Evolutionary conservation across 225 moss, liverwort and hornwort genomes (phyloP).

Genomic region (Sphagnum tenellum): DNA sequence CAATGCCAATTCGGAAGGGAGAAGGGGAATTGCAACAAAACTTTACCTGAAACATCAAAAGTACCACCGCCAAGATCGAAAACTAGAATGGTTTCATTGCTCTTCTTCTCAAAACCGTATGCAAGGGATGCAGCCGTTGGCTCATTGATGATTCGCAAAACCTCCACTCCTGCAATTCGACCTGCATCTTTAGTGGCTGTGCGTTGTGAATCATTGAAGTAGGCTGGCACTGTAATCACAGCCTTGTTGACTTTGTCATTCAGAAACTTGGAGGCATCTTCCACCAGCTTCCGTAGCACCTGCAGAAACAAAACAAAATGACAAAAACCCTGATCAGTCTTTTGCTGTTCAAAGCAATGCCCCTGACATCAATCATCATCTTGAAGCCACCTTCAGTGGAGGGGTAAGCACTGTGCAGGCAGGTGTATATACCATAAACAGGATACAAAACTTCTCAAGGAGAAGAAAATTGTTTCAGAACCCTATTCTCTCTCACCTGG

Average conservation of each 20-base stretch:
- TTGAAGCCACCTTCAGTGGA: too few relatives aligned
- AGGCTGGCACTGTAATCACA: constrained; percentile 60
- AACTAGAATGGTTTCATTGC: constrained; percentile 82
- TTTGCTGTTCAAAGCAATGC: too few relatives aligned
- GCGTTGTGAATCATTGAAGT: constrained; percentile 67
- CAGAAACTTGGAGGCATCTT: constrained; percentile 48
- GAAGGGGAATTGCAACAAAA: not conserved
- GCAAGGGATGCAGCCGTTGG: constrained; percentile 89
- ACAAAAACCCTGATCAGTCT: too few relatives aligned
- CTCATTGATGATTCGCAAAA: constrained; percentile 93
- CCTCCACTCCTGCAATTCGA: constrained; percentile 71
- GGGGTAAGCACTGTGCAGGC: too few relatives aligned
- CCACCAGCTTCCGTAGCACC: constrained; percentile 84
- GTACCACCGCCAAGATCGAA: constrained; percentile 94
- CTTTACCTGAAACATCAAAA: constrained; percentile 80
- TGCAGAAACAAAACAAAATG: constrained; percentile 1
- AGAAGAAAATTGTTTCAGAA: too few relatives aligned
- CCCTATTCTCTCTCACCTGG: constrained; percentile 31
- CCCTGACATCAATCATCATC: too few relatives aligned
- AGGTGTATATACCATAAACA: too few relatives aligned
- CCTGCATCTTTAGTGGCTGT: constrained; percentile 93
- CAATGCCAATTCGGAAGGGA: too few relatives aligned
- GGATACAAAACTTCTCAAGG: too few relatives aligned
- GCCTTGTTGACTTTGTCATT: constrained; percentile 48
- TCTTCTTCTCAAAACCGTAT: constrained; percentile 88